These are phyloP conservation scores for Thelonectria rubi DNA, from an alignment of 2,329 filamentous ascomycete species.

Conservation along the genomic window DNA sequence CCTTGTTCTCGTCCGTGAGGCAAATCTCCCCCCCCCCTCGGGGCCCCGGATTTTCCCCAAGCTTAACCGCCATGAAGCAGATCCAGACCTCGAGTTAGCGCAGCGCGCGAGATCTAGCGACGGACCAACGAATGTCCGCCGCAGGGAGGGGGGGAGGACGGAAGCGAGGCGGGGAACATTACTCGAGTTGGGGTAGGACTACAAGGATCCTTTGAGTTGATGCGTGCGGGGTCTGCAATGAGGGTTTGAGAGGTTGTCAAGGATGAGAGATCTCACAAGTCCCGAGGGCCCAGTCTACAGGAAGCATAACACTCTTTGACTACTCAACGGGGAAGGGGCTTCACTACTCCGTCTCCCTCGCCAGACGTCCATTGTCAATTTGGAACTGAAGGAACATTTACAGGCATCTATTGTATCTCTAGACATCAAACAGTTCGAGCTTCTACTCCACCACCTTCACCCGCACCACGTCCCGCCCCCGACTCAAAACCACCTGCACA, in stretches of 20 bases:
- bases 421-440: neutral
- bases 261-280: neutral
- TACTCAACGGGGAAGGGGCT: no score
- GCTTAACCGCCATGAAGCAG: constrained; percentile 8
- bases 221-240: neutral
- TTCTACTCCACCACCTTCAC: constrained; percentile 26
- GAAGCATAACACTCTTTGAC: neutral
- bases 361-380: neutral
- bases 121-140: constrained; percentile 16
- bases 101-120: neutral
- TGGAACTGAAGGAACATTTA: neutral
- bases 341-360: no score
- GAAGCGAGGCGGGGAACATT: neutral
- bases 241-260: neutral
- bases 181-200: neutral
- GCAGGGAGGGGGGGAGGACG: neutral
- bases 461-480: constrained; percentile 21
- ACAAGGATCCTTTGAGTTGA: neutral
- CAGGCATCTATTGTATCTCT: neutral
- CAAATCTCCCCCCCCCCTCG: neutral
- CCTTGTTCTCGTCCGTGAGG: constrained; percentile 3
- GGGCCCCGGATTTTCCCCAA: constrained; percentile 23
- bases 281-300: neutral
- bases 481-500: constrained; percentile 15
- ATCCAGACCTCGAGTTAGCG: constrained; percentile 14